These are phyloP conservation scores for Pichia sp. DNA, from an alignment of 1,139 yeast species.

Conservation along the genomic window DNA sequence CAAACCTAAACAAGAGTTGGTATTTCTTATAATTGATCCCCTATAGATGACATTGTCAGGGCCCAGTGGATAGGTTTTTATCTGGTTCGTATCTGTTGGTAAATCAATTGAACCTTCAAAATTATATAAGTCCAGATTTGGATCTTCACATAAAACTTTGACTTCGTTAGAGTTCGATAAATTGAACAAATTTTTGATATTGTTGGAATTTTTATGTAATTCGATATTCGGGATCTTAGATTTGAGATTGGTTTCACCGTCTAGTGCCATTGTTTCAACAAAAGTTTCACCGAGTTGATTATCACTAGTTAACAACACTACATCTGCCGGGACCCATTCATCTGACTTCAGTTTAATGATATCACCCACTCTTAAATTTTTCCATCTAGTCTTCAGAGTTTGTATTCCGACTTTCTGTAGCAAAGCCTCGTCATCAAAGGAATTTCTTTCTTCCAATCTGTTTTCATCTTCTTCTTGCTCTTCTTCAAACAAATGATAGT, in stretches of 20 bases:
- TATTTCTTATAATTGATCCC: constrained; percentile 83
- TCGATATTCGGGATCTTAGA: constrained; percentile 61
- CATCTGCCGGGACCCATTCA: constrained; percentile 93
- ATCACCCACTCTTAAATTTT: constrained; percentile 77
- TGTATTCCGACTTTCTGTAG: constrained; percentile 15
- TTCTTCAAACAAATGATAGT: constrained; percentile 12
- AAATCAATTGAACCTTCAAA: constrained; percentile 66
- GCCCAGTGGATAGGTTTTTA: constrained; percentile 49
- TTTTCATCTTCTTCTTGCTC: constrained; percentile 6
- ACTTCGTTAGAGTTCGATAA: constrained; percentile 41
- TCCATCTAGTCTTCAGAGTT: constrained; percentile 46
- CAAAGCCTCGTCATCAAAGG: constrained; percentile 17
- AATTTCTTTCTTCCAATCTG: constrained; percentile 11
- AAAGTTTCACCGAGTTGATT: constrained; percentile 66
- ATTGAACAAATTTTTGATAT: constrained; percentile 43
- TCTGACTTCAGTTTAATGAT: constrained; percentile 62
- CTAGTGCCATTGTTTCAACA: constrained; percentile 94
- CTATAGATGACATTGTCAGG: constrained; percentile 79
- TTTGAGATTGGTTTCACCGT: constrained; percentile 92
- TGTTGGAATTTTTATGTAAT: constrained; percentile 39
- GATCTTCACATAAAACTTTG: constrained; percentile 81
- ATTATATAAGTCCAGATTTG: constrained; percentile 83
- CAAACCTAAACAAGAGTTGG: constrained; percentile 62
- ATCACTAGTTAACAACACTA: constrained; percentile 59
- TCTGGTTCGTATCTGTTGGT: constrained; percentile 22